Evolutionary conservation across 306 rosid species (phyloP).

Genomic region (Erythrophleum fordii): DNA sequence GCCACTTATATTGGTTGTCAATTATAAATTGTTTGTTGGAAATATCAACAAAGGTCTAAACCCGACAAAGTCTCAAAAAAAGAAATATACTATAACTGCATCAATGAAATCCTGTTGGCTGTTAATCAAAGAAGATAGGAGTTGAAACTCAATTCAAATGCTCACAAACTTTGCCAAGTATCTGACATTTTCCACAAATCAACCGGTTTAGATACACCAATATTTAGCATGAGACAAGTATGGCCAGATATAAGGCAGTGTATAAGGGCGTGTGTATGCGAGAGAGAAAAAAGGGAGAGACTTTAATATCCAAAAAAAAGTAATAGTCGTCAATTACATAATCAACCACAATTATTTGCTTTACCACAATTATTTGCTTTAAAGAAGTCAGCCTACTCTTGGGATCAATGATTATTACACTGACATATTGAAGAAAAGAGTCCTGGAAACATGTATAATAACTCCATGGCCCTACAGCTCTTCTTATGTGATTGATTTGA

Average conservation of each 20-base stretch:
- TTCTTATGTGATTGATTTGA: not conserved
- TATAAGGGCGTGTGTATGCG: not conserved
- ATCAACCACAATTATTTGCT: constrained; percentile 1
- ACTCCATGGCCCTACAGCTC: not conserved
- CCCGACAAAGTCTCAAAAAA: not conserved
- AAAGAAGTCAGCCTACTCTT: not conserved
- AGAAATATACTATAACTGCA: constrained; percentile 5
- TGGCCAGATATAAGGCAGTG: not conserved
- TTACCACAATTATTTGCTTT: not conserved
- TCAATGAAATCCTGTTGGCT: constrained; percentile 13
- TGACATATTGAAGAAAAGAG: not conserved
- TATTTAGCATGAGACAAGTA: not conserved
- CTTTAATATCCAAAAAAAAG: not conserved
- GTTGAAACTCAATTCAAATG: constrained; percentile 7
- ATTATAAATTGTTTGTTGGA: not conserved
- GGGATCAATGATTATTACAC: not conserved
- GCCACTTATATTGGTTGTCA: not conserved
- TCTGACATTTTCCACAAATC: constrained; percentile 19
- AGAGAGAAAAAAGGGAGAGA: not conserved
- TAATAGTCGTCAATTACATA: not conserved
- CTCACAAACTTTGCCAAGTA: constrained; percentile 8
- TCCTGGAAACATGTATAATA: not conserved
- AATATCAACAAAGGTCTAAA: not conserved
- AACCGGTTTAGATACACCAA: not conserved
- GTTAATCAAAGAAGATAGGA: constrained; percentile 17